These are phyloP conservation scores for Colletotrichum brevisporum DNA, from an alignment of 2,329 filamentous ascomycete species.

Conservation along the genomic window DNA sequence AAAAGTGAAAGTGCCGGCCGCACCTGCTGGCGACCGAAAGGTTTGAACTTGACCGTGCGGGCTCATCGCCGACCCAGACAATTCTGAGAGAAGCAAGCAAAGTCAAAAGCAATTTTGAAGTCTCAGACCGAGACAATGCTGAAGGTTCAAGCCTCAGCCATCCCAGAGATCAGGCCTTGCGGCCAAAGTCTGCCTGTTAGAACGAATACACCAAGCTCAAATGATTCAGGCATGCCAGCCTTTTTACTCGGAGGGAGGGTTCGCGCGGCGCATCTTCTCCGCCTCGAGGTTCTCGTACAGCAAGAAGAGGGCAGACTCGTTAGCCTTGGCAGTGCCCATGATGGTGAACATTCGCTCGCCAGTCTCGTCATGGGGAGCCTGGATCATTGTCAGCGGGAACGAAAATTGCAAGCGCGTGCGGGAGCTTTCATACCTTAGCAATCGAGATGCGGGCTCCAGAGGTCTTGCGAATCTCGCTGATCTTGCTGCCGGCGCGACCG, in stretches of 20 bases:
- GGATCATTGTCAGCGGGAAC: slow-evolving; percentile 25
- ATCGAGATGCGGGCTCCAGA: slow-evolving; percentile 98
- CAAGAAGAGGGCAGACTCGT: slow-evolving; percentile 95
- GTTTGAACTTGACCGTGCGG: slow-evolving; percentile 13
- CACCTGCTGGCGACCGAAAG: slow-evolving; percentile 16
- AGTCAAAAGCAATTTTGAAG: slow-evolving; percentile 22
- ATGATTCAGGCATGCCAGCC: slow-evolving; percentile 18
- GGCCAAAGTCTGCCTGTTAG: slow-evolving; percentile 37
- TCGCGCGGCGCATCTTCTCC: slow-evolving; percentile 98
- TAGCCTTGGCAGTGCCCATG: slow-evolving; percentile 92
- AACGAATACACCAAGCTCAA: slow-evolving; percentile 18
- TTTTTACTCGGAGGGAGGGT: slow-evolving; percentile 70
- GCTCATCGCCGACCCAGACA: slow-evolving; percentile 20
- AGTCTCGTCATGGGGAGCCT: slow-evolving; percentile 94
- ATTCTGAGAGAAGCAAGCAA: slow-evolving; percentile 12
- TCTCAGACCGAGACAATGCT: slow-evolving; percentile 18
- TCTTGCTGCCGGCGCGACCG: slow-evolving; percentile 94
- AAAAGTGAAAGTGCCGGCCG: slow-evolving; percentile 25
- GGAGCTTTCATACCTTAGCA: slow-evolving; percentile 75
- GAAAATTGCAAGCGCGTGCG: slow-evolving; percentile 22
- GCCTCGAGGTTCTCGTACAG: slow-evolving; percentile 99
- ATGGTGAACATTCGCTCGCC: slow-evolving; percentile 99
- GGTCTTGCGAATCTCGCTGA: slow-evolving; percentile 97
- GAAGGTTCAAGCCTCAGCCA: neutral
- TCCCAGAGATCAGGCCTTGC: slow-evolving; percentile 32